Conservation (phyloP, 2,329 filamentous ascomycete species). For the Arthroderma sp. region DNA sequence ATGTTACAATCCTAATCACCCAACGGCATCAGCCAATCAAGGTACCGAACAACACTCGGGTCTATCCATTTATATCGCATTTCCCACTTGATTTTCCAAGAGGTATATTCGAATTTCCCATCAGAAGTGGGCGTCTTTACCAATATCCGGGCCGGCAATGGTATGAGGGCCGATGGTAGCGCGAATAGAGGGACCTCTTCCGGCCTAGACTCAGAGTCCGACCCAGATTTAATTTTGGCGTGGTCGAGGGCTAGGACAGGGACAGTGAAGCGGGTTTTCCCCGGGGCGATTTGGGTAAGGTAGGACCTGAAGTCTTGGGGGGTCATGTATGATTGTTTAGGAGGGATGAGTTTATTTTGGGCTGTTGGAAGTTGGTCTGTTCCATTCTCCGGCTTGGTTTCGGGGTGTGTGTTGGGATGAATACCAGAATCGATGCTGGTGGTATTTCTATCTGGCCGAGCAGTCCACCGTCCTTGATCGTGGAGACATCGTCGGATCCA, state of each 20-base stretch:
- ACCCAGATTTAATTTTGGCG: neutral
- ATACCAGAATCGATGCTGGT: no score
- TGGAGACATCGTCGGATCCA: neutral
- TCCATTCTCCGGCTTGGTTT: no score
- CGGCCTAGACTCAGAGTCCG: no score
- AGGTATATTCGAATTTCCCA: neutral
- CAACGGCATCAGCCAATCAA: neutral
- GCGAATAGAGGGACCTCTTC: neutral
- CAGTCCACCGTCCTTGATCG: no score
- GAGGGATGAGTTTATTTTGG: no score
- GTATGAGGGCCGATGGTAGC: neutral
- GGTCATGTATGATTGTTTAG: neutral
- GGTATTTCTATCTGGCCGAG: no score
- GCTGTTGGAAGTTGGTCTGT: no score
- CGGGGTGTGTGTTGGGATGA: no score
- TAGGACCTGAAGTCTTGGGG: slow-evolving; percentile 8
- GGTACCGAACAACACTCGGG: slow-evolving; percentile 7
- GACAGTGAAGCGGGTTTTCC: slow-evolving; percentile 28
- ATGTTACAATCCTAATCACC: no score
- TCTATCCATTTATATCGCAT: slow-evolving; percentile 30
- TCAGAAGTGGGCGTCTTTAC: neutral
- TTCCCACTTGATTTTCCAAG: slow-evolving; percentile 23
- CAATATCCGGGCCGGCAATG: neutral
- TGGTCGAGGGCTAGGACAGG: slow-evolving; percentile 18
- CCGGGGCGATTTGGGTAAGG: slow-evolving; percentile 22